These are phyloP conservation scores for Saturnispora ahearnii DNA, from an alignment of 805 yeast species.

Conservation along the genomic window DNA sequence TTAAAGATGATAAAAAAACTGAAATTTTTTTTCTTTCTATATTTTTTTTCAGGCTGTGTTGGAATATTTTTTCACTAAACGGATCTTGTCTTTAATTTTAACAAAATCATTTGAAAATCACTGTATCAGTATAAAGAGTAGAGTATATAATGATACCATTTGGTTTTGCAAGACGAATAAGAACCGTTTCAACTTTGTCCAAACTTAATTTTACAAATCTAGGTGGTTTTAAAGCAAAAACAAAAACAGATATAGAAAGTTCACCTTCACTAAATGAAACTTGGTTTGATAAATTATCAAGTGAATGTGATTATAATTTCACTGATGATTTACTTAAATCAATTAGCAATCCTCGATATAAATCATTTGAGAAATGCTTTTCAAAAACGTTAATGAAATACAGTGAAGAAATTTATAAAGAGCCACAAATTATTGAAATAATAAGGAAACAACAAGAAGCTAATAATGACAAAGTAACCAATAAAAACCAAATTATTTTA, in stretches of 20 bases:
- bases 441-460: neutral
- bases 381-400: neutral
- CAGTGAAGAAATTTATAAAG: neutral
- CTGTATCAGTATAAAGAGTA: neutral
- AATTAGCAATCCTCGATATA: neutral
- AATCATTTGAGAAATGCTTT: conserved; percentile 3
- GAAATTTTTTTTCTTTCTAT: neutral
- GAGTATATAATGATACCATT: neutral
- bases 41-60: conserved; percentile 1
- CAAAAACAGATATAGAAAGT: neutral
- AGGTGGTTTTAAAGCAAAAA: neutral
- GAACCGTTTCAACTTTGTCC: neutral
- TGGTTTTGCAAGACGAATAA: neutral
- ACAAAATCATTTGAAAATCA: neutral
- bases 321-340: neutral
- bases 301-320: neutral
- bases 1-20: neutral
- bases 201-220: neutral
- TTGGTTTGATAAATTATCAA: neutral
- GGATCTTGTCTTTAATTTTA: neutral
- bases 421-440: neutral
- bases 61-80: neutral
- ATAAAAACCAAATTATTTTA: neutral
- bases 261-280: neutral
- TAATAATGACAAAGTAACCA: neutral